Evolutionary conservation across 345 rosid species (phyloP), one percentile per base, ranked within the genome.

Genomic region (Heritiera fomes): DNA sequence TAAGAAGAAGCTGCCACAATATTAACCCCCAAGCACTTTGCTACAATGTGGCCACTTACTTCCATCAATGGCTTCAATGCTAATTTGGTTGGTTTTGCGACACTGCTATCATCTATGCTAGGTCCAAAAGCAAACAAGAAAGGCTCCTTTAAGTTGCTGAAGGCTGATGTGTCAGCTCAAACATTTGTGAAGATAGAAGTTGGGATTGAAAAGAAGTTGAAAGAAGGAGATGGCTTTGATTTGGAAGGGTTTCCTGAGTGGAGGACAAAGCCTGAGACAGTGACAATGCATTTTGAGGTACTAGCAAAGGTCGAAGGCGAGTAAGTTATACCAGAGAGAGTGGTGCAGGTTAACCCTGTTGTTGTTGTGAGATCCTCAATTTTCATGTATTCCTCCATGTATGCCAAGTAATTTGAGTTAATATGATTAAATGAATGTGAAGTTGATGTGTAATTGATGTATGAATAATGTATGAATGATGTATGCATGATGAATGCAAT

Each of bases 41-140:
- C 94, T 38, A 89, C 97, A 71, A 86, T 92, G 97, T 96, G 98
- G 98, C 98, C 98, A 4, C 61, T 96, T 47, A 85, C 92, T 40
- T 96, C 99, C 12, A 72, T 96, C 71, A 91, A 96, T 53, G 97
- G 93, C 76, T 91, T 95, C 0, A 90, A 94, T 83, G 75, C 89
- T 1, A 94, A 92, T 78, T 82, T 96, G 80, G 77, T 85, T 12
- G 99, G 97, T 34, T 89, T 94, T 4, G 97, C 94, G 89, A 86
- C 84, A 40, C 84, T 96, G 40, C 85, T 92, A 1, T 82, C 91
- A 9, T 87, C 99, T 30, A 90, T 96, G 43, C 85, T 96, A 83
- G 99, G 98, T 67, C 84, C 93, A 4, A 92, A 87, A 81, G 95
- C 91, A 30, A 78, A 83, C 34, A 23, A 86, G 78, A 79, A 91